These are phyloP conservation scores for Hydrangea macrophylla DNA, from an alignment of 148 eudicot species.

Conservation along the genomic window DNA sequence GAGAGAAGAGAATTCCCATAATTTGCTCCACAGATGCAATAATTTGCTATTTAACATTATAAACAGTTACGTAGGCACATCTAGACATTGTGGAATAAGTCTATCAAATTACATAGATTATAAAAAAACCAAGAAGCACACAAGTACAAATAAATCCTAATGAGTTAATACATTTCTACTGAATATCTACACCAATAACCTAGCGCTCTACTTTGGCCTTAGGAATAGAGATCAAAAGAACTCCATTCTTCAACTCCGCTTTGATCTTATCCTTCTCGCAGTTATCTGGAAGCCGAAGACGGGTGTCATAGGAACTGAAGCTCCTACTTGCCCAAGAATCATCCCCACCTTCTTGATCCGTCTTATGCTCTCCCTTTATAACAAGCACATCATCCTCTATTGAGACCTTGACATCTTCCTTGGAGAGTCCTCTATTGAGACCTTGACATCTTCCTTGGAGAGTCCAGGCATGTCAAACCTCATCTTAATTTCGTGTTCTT, in stretches of 20 bases:
- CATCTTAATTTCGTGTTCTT: slow-evolving; percentile 66
- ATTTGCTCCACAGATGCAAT: too few species aligned
- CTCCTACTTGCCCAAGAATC: slow-evolving; percentile 39
- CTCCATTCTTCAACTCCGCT: slow-evolving; percentile 75
- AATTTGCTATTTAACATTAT: too few species aligned
- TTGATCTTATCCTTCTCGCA: slow-evolving; percentile 58
- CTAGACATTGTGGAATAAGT: too few species aligned
- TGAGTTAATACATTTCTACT: too few species aligned
- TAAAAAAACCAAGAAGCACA: too few species aligned
- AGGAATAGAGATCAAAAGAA: slow-evolving; percentile 56
- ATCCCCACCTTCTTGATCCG: slow-evolving; percentile 28
- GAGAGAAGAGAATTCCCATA: too few species aligned
- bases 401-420: slow-evolving; percentile 56
- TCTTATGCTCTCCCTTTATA: slow-evolving; percentile 49
- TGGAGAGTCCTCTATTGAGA: slow-evolving; percentile 56
- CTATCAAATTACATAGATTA: too few species aligned
- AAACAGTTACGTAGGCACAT: too few species aligned
- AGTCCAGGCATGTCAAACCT: slow-evolving; percentile 82
- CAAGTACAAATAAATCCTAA: too few species aligned
- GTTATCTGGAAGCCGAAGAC: slow-evolving; percentile 56
- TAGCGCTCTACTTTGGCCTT: slow-evolving; percentile 50
- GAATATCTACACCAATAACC: slow-evolving; percentile 58
- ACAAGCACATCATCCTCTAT: slow-evolving; percentile 58
- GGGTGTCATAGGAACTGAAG: slow-evolving; percentile 46
- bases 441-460: slow-evolving; percentile 61